phyloP scores from a whole-genome alignment of 2,329 filamentous ascomycete genomes.

The Pestalotiopsis sp. region DNA sequence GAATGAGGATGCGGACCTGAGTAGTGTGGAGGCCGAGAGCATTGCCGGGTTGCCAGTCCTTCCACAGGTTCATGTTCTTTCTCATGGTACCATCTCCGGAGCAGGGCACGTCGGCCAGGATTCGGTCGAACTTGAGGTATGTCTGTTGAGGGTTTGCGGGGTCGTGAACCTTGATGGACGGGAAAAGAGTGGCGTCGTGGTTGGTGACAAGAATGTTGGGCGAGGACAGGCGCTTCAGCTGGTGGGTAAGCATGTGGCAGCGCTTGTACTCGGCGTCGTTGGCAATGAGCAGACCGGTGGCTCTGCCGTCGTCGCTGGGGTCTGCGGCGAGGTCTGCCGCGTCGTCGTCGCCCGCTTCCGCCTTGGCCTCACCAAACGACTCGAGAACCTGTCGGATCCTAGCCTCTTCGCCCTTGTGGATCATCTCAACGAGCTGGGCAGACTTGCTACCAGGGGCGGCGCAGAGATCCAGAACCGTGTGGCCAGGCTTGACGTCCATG shows the following conservation, averaged over 20 bases:
- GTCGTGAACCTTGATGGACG: constrained; percentile 80
- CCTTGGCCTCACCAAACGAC: constrained; percentile 46
- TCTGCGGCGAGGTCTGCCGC: constrained; percentile 58
- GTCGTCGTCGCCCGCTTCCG: constrained; percentile 52
- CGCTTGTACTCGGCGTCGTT: constrained; percentile 98
- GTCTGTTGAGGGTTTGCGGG: constrained; percentile 58
- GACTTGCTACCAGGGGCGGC: constrained; percentile 97
- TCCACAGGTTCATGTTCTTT: constrained; percentile 94
- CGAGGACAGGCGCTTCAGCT: constrained; percentile 95
- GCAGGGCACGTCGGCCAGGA: constrained; percentile 95
- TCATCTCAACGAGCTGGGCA: constrained; percentile 90
- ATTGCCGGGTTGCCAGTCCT: constrained; percentile 88
- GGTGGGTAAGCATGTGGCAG: constrained; percentile 95
- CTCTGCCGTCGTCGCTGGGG: constrained; percentile 76
- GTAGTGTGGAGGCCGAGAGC: constrained; percentile 85
- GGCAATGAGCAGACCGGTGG: constrained; percentile 89
- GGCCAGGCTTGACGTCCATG: constrained; percentile 87
- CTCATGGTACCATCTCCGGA: constrained; percentile 91
- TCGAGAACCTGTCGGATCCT: constrained; percentile 74
- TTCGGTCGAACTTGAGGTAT: constrained; percentile 96
- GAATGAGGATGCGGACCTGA: constrained; percentile 86
- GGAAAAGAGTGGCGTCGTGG: constrained; percentile 95
- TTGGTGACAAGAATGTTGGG: constrained; percentile 97
- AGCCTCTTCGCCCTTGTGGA: constrained; percentile 90
- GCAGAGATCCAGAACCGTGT: constrained; percentile 94